Base-by-base conservation (phyloP, 257 asterid species). In the Leonotis leonurus region DNA sequence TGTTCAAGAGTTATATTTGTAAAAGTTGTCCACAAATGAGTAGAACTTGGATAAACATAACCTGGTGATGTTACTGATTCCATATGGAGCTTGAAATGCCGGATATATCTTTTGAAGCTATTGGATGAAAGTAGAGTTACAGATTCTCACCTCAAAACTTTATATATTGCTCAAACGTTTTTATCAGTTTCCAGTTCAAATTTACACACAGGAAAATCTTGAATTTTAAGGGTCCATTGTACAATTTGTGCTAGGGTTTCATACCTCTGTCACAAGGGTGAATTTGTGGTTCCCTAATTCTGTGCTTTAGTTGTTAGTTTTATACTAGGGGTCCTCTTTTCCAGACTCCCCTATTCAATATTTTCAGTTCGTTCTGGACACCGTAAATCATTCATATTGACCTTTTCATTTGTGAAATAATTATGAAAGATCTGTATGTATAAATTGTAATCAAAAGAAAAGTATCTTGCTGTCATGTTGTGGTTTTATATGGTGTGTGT, bases 31-130 rank as follows among this genome's bases (percentile, higher is more conserved):
- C 29, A 14, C 21, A 29, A 60, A 25, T n/a, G 59, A 48, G 55
- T 43, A 22, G 21, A 51, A 30, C 36, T 41, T 57, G 64, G 13
- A 56, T 48, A 33, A 4, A 25, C 21, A 55, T 49, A 62, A 50
- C 41, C 8, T 58, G 62, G 18, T 36, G 27, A 62, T 44, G 51
- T 51, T 46, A 22, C 69, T 66, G 46, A 49, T 9, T 36, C 39
- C n/a, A n/a, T 21, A 20, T 16, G 60, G 52, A 25, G 14, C 25
- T 41, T 59, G 68, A 30, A 60, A 11, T 44, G 20, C 30, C 24
- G 18, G 44, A 44, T 46, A 46, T 22, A 40, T 55, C 37, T 33
- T 59, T 51, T 61, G 64, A 44, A 55, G 37, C 57, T 58, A 51
- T 9, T 45, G 16, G 32, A 14, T 44, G 60, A n/a, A 66, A 20